A percentile compares a stretch with the other conserved stretches of the same genome.
phyloP scores from a whole-genome alignment of 345 rosid species.

The sweet orange (Citrus sinensis) region DVS_A1.0 CM039162.1:29852001-29852500 shows the following conservation, averaged over 20 bases:
- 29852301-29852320: neutral
- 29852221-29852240: neutral
- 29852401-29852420: conserved; percentile 97
- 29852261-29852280: neutral
- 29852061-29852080: neutral
- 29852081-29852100: neutral
- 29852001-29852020: neutral
- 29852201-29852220: neutral
- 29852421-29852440: conserved; percentile 81
- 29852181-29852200: neutral
- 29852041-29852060: neutral
- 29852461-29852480: conserved; percentile 1
- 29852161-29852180: neutral
- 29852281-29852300: neutral
- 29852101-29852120: neutral
- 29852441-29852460: neutral
- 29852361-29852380: conserved; percentile 71
- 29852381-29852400: conserved; percentile 83
- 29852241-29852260: neutral
- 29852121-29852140: neutral
- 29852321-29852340: neutral
- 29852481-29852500: neutral
- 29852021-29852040: neutral
- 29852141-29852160: neutral
- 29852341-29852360: conserved; percentile 9